Base-by-base conservation (phyloP, 371 early-diverging fungal genomes). In the Rozella allomycis region DNA sequence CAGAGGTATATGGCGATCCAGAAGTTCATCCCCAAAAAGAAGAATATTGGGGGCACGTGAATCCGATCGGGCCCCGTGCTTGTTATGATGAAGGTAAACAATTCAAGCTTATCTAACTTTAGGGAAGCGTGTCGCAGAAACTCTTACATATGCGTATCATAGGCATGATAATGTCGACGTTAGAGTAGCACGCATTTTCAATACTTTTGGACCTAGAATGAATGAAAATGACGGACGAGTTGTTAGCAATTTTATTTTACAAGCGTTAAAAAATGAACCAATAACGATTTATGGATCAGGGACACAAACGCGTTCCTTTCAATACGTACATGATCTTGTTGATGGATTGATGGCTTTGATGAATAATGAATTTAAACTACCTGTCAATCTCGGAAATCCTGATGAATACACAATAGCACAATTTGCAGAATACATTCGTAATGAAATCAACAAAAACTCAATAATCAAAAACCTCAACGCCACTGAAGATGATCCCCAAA, bases 1-100 rank as follows among this genome's bases (percentile, higher is more conserved):
- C 43, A 77, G 84, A 83, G 59, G 67, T 83, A 2, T 83, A 83
- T 46, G 84, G 84, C 29, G 81, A 80, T 50, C 84, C 84, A 13
- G 73, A 75, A 44, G 74, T 72, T 43, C 78, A 78, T 51, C 84
- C 84, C 17, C 84, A 83, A 47, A 64, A 64, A 37, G 81, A 80
- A 46, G 65, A 70, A 1, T 80, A 80, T 41, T 79, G 81, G 79
- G 84, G 52, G 20, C 31, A 33, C 9, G 13, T 18, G 16, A 20
- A 19, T 33, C 27, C 50, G 47, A 55, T 57, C 30, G 59, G 59
- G 5, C 79, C 79, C 5, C 55, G 84, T 34, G 81, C 84, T 10
- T 83, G 84, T 42, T 83, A 83, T 49, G 84, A 83, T 38, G 84
- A 83, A 57, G 84, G 81, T 20, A n/a, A n/a, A n/a, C n/a, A n/a